Base-by-base conservation (phyloP, 805 yeast species). In the Clavispora carvajalis region DNA sequence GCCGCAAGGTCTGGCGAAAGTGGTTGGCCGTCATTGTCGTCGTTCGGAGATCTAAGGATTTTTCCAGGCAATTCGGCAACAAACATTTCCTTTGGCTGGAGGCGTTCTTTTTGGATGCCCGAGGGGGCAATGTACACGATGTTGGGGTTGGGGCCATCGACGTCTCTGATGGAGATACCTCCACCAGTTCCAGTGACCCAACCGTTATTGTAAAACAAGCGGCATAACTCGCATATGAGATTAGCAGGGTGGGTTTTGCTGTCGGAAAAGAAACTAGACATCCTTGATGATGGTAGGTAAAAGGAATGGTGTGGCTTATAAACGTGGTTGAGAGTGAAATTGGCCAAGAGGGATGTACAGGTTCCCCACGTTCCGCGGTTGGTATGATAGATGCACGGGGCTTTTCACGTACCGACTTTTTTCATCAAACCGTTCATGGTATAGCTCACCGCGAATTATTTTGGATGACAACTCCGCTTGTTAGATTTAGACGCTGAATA, bases 181-280 rank as follows among this genome's bases (percentile, higher is more conserved):
- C 97, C 98, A 3, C 96, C 97, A 1, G 98, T 91, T 3, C 97
- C 97, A 0, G 96, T 82, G 51, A 87, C 91, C 96, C 96, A 89
- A 37, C 85, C 83, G 55, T 84, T 83, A 50, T 76, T 71, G 59
- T 84, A 91, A 58, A 91, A 87, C 13, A 75, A 65, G 38, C 77
- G 69, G 58, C 96, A 89, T 22, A 90, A 71, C 44, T 83, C 85
- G 59, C 95, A 88, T 46, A 90, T 86, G 52, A 85, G 67, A 53
- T 84, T 81, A 2, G 95, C 95, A 0, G 97, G 95, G 58, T 85
- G 91, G 31, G 66, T 59, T 11, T 79, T 76, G 44, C 75, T 79
- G 30, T 46, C 48, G 13, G 42, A 36, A 35, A 47, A 47, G 22
- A 33, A 47, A 9, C 12, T 2, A 7, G 31, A 16, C 31, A 28